These are phyloP conservation scores for Cryomyces antarcticus DNA, from an alignment of 495 filamentous ascomycete species.

Conservation along the genomic window DNA sequence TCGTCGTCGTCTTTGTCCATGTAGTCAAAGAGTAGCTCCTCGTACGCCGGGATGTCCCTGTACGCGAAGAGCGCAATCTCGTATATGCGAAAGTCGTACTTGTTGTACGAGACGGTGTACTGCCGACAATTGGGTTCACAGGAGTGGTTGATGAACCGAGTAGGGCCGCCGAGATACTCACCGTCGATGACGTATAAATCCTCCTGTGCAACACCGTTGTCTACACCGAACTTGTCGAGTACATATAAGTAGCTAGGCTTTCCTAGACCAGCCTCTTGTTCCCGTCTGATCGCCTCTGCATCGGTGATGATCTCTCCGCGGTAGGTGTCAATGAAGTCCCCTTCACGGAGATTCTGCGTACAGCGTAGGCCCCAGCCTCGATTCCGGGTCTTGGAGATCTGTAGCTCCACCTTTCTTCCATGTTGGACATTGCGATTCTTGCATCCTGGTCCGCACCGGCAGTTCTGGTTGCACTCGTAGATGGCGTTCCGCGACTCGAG, in stretches of 20 bases:
- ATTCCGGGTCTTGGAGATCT: slow-evolving; percentile 60
- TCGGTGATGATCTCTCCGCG: slow-evolving; percentile 72
- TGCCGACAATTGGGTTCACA: slow-evolving; percentile 60
- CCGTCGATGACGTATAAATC: slow-evolving; percentile 37
- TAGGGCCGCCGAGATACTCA: slow-evolving; percentile 32
- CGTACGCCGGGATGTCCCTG: slow-evolving; percentile 40
- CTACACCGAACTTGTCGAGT: slow-evolving; percentile 56
- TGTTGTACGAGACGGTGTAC: slow-evolving; percentile 63
- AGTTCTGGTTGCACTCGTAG: slow-evolving; percentile 64
- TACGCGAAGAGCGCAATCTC: slow-evolving; percentile 75
- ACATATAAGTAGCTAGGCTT: slow-evolving; percentile 63
- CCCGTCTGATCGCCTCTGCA: slow-evolving; percentile 44
- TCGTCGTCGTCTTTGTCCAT: slow-evolving; percentile 36
- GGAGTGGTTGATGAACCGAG: slow-evolving; percentile 47
- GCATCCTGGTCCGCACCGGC: slow-evolving; percentile 44
- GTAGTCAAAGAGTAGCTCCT: slow-evolving; percentile 75
- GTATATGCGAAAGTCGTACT: slow-evolving; percentile 55
- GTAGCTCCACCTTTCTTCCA: slow-evolving; percentile 50
- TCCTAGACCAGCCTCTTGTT: slow-evolving; percentile 24
- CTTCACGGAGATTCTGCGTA: slow-evolving; percentile 41
- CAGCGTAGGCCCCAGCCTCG: slow-evolving; percentile 79
- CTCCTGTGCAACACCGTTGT: slow-evolving; percentile 9
- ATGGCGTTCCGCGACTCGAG: slow-evolving; percentile 40
- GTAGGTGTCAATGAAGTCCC: slow-evolving; percentile 79
- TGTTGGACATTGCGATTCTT: slow-evolving; percentile 65